A percentile compares a stretch with the other conserved stretches of the same genome.
Evolutionary conservation across 2,329 filamentous ascomycete species (phyloP).

Genomic region (Fusarium sp.): DNA sequence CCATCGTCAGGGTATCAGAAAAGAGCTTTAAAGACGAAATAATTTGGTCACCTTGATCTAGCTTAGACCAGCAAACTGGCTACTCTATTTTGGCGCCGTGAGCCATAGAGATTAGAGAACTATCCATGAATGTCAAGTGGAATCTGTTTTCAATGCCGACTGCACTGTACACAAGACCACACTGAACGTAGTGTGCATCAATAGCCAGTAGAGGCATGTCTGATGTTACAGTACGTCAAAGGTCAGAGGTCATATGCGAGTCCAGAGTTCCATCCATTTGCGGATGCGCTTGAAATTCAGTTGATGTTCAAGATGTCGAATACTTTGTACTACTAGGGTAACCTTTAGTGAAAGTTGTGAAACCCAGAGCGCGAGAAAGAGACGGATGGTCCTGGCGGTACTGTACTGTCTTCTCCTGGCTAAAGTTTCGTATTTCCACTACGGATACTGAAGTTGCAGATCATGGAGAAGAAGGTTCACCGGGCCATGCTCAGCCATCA

Average conservation of each 20-base stretch:
- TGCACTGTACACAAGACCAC: slow-evolving; percentile 5
- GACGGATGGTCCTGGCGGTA: slow-evolving; percentile 22
- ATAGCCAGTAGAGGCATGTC: slow-evolving; percentile 1
- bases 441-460: slow-evolving; percentile 16
- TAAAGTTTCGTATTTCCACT: neutral
- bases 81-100: neutral
- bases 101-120: neutral
- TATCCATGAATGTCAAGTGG: neutral
- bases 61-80: neutral
- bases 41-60: neutral
- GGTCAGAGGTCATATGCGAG: neutral
- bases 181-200: neutral
- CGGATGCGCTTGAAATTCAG: neutral
- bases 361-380: slow-evolving; percentile 11
- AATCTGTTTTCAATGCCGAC: neutral
- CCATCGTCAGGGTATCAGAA: neutral
- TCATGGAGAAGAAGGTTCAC: slow-evolving; percentile 37
- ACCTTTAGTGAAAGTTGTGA: slow-evolving; percentile 15
- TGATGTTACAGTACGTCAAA: slow-evolving; percentile 4
- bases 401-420: slow-evolving; percentile 4
- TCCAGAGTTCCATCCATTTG: slow-evolving; percentile 2
- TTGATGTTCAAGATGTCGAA: slow-evolving; percentile 1
- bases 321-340: neutral
- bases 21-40: neutral
- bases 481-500: slow-evolving; percentile 20